Conservation (phyloP, 1,139 yeast genomes). For the Geotrichum candidum region DNA sequence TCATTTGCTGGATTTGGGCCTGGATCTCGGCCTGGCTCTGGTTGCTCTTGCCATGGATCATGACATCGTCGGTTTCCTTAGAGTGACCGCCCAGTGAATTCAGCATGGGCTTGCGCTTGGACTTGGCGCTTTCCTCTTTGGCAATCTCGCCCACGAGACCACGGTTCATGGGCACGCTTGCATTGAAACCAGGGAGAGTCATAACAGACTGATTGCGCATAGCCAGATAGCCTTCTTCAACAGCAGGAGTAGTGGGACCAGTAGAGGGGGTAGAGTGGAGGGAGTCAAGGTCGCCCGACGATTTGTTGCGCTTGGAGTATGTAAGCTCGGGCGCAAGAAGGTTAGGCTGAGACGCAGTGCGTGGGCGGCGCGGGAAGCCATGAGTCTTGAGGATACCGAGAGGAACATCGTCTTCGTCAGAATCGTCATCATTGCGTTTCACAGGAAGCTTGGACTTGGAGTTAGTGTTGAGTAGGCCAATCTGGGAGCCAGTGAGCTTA, state of each 20-base stretch:
- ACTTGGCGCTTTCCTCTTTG: slow-evolving; percentile 36
- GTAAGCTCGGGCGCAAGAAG: slow-evolving; percentile 1
- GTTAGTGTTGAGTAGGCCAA: slow-evolving; percentile 17
- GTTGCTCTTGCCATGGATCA: not conserved
- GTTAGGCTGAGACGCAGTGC: slow-evolving; percentile 22
- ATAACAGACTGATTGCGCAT: slow-evolving; percentile 18
- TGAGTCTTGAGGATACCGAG: slow-evolving; percentile 38
- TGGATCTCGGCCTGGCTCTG: slow-evolving; percentile 18
- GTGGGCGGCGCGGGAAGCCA: slow-evolving; percentile 32
- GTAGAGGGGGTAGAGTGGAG: not conserved
- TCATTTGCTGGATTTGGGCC: slow-evolving; percentile 21
- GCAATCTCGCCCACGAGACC: slow-evolving; percentile 39
- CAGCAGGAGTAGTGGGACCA: not conserved
- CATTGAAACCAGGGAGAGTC: slow-evolving; percentile 20
- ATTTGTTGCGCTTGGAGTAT: not conserved
- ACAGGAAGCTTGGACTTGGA: slow-evolving; percentile 15
- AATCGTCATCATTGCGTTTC: slow-evolving; percentile 30
- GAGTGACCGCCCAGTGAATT: not conserved
- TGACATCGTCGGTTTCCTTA: not conserved
- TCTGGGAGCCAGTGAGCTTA: slow-evolving; percentile 34
- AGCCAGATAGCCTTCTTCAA: slow-evolving; percentile 10
- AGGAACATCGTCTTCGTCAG: slow-evolving; percentile 38
- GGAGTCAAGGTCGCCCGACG: slow-evolving; percentile 14
- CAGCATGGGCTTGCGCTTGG: slow-evolving; percentile 25
- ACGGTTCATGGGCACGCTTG: slow-evolving; percentile 23